phyloP scores from a whole-genome alignment of 2,329 filamentous ascomycete genomes.

The Dryadomyces sulphureus region DNA sequence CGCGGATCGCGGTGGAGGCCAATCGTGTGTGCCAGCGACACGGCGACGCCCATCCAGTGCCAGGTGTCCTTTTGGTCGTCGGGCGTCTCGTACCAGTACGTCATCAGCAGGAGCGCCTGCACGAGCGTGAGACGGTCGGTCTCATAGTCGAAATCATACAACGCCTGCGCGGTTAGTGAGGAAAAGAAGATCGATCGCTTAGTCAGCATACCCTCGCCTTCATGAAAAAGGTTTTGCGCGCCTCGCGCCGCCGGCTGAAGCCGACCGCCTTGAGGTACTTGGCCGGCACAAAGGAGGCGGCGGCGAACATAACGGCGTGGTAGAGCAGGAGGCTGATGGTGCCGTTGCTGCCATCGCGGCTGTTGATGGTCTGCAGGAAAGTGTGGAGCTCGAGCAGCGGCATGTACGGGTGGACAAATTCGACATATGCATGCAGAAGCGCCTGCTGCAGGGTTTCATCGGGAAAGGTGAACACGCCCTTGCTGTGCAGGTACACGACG shows the following conservation, averaged over 20 bases:
- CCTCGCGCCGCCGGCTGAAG: slow-evolving; percentile 62
- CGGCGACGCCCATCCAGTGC: slow-evolving; percentile 97
- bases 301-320: slow-evolving; percentile 90
- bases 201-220: slow-evolving; percentile 57
- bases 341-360: slow-evolving; percentile 52
- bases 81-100: slow-evolving; percentile 94
- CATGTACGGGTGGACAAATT: slow-evolving; percentile 92
- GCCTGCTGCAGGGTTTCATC: slow-evolving; percentile 58
- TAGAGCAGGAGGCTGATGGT: slow-evolving; percentile 76
- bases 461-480: slow-evolving; percentile 72
- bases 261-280: slow-evolving; percentile 62
- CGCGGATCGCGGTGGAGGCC: slow-evolving; percentile 73
- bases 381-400: slow-evolving; percentile 60
- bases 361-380: slow-evolving; percentile 45
- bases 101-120: slow-evolving; percentile 80
- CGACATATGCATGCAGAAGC: slow-evolving; percentile 66
- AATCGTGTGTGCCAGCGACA: slow-evolving; percentile 85
- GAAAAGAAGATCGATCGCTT: neutral
- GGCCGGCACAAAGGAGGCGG: slow-evolving; percentile 76
- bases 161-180: too few relatives aligned
- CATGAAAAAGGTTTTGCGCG: slow-evolving; percentile 77
- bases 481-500: slow-evolving; percentile 66
- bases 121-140: slow-evolving; percentile 77
- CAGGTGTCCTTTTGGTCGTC: slow-evolving; percentile 97
- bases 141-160: slow-evolving; percentile 95